A percentile compares a stretch with the other conserved stretches of the same genome.
phyloP scores from a whole-genome alignment of 768 basidiomycete species.

The Kwoniella botswanensis region DNA sequence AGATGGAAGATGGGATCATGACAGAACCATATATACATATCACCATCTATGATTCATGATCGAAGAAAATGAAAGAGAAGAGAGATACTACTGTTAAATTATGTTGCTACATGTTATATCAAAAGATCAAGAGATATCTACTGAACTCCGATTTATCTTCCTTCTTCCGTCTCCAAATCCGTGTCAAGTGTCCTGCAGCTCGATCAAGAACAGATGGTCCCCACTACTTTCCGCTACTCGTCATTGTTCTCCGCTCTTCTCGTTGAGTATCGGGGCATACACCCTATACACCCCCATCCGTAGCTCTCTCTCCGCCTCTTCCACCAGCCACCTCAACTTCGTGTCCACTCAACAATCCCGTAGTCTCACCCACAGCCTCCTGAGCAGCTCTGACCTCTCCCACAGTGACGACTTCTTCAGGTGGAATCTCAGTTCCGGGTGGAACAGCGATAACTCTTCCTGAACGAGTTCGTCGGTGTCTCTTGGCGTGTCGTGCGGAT shows the following conservation, averaged over 20 bases:
- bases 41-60: constrained; percentile 4
- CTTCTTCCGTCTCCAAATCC: no score
- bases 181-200: no score
- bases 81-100: background rate
- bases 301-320: constrained; percentile 34
- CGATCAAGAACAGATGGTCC: no score
- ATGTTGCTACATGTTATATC: no score
- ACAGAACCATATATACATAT: background rate
- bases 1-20: background rate
- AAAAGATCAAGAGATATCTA: no score
- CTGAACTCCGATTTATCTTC: no score
- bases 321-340: constrained; percentile 26
- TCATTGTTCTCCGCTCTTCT: no score
- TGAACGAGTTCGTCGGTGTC: constrained; percentile 53
- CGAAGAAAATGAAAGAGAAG: background rate
- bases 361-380: constrained; percentile 45
- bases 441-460: constrained; percentile 54
- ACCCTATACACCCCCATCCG: constrained; percentile 25
- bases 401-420: constrained; percentile 46
- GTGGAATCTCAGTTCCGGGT: constrained; percentile 41
- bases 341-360: constrained; percentile 40
- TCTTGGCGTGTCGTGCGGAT: constrained; percentile 44
- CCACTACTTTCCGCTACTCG: no score
- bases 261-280: no score
- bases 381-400: constrained; percentile 45